phyloP scores from a whole-genome alignment of 1,284 basidiomycete species.

The Ceratobasidium sp. region DNA sequence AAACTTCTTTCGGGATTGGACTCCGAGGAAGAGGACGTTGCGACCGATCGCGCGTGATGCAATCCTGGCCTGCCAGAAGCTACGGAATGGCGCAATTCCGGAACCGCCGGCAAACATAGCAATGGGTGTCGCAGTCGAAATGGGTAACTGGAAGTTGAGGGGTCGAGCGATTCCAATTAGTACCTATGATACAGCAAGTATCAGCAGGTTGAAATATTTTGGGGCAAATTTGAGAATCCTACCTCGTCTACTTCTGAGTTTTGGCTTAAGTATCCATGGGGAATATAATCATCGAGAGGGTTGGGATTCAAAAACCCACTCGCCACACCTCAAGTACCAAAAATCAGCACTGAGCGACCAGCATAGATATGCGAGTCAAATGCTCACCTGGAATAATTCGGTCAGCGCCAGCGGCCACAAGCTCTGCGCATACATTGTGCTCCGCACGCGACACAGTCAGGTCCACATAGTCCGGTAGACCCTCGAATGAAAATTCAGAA shows the following conservation, averaged over 20 bases:
- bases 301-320: conserved; percentile 43
- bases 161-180: conserved; percentile 44
- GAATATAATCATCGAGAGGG: conserved; percentile 34
- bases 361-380: not conserved
- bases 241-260: conserved; percentile 33
- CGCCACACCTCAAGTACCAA: conserved; percentile 17
- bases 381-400: conserved; percentile 26
- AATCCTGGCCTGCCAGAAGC: conserved; percentile 33
- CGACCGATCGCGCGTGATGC: conserved; percentile 41
- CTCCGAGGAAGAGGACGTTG: conserved; percentile 44
- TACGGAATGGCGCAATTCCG: conserved; percentile 32
- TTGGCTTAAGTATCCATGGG: conserved; percentile 13
- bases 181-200: conserved; percentile 10
- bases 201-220: not conserved
- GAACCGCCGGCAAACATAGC: conserved; percentile 39
- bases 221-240: not conserved
- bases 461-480: conserved; percentile 39
- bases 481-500: conserved; percentile 33
- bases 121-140: conserved; percentile 26
- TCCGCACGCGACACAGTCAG: conserved; percentile 42
- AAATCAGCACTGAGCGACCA: not conserved
- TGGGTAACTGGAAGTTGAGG: conserved; percentile 43
- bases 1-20: conserved; percentile 45
- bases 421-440: conserved; percentile 26
- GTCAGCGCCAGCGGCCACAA: conserved; percentile 37